These are phyloP conservation scores for Chlorella sp. DNA, from an alignment of 139 green algal genomes.

Conservation along the genomic window DNA sequence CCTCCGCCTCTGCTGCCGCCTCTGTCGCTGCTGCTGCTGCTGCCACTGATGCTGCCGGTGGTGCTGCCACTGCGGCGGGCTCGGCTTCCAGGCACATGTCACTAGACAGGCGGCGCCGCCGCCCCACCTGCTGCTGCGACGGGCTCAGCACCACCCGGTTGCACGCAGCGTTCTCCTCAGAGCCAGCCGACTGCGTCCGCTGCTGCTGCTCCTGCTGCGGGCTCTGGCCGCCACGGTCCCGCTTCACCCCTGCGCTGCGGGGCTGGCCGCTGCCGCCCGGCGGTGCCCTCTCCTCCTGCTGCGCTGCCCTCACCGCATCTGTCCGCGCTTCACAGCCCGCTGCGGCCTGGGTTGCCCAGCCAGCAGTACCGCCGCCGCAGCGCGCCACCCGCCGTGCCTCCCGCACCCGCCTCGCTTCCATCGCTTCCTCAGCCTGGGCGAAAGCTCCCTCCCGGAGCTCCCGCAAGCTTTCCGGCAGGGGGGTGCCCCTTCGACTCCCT, in stretches of 20 bases:
- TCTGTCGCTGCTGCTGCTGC: not conserved
- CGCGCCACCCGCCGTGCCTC: not conserved
- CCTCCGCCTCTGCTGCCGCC: not conserved
- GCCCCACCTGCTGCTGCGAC: conserved; percentile 19
- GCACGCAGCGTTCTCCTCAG: not conserved
- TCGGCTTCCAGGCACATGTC: not conserved
- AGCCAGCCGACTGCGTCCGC: not conserved
- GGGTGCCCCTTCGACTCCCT: not conserved
- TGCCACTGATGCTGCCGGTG: not conserved
- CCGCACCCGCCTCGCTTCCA: not conserved
- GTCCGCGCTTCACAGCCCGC: not conserved
- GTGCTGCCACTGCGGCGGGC: not conserved
- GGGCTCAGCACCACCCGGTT: conserved; percentile 1
- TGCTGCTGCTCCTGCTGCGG: not conserved
- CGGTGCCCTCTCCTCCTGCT: not conserved
- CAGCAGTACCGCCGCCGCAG: not conserved
- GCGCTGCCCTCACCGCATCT: not conserved
- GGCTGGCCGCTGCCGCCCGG: not conserved
- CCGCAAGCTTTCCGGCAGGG: not conserved
- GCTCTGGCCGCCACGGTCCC: not conserved
- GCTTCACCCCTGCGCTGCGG: conserved; percentile 9
- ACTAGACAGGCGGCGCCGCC: conserved; percentile 12
- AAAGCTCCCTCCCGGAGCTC: conserved; percentile 26
- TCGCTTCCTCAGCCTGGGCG: conserved; percentile 7
- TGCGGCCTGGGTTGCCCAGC: not conserved